Base-by-base conservation (phyloP, 176 grass and related monocot genomes). In the Coix lacrymajobi region DNA sequence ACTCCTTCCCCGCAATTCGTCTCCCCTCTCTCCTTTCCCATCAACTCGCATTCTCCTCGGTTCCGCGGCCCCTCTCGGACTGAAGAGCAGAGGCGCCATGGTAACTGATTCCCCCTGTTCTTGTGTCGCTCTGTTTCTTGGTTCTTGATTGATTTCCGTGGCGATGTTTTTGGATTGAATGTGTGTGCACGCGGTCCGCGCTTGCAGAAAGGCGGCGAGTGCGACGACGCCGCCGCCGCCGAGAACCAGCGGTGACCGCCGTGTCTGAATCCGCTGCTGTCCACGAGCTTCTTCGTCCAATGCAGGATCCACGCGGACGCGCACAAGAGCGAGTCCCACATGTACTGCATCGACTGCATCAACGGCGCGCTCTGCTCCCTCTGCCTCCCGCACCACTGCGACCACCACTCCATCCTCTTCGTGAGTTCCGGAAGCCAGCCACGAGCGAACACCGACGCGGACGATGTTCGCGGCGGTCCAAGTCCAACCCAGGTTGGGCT, bases 251-350 rank as follows among this genome's bases (percentile, higher is more conserved):
- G 89, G 77, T 92, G 90, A 92, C 96, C 92, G 62, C 89, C 90
- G 71, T 98, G 96, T 92, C 82, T 98, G 82, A 86, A 81, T 82
- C 92, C 96, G 71, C 77, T 98, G 79, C 93, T 98, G 88, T 33
- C 87, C 10, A 90, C 96, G 51, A 84, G 70, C 45, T 98, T 98
- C 96, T 98, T 98, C 86, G 88, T 86, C 70, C 96, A 99, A 93
- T 99, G 96, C 93, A 81, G 87, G 64, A 68, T 70, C 33, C 96
- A 98, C 82, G 83, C 78, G 1, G 90, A 88, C 56, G 86, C 82
- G 63, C 92, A 91, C 88, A 98, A 93, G 82, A 91, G 90, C 60
- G 95, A 95, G 85, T 98, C 92, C 84, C 95, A 98, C 87, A 95
- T 95, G 96, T 98, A 90, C 86, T 98, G 96, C 85, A 89, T 98